A percentile compares a stretch with the other conserved stretches of the same genome.
Conservation (phyloP, 352 stramenopile species). For the Pythium oligandrum region DNA sequence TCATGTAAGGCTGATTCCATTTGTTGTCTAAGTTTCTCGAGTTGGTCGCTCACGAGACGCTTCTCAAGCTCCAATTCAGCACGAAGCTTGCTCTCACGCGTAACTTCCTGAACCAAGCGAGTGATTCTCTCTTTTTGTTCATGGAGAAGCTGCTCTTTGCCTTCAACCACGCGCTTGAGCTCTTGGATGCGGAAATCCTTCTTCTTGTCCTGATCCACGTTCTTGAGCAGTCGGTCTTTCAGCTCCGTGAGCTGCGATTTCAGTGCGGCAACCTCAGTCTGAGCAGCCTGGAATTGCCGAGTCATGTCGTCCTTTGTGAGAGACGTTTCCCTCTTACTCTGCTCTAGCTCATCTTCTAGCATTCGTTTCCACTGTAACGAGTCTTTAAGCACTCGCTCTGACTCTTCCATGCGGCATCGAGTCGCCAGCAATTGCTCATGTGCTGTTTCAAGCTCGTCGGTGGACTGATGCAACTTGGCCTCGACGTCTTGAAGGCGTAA, state of each 20-base stretch:
- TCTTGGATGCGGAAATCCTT: constrained; percentile 35
- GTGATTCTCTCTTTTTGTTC: constrained; percentile 59
- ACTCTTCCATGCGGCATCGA: constrained; percentile 50
- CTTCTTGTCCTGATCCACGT: constrained; percentile 30
- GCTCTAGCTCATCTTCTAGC: constrained; percentile 26
- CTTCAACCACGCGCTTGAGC: constrained; percentile 24
- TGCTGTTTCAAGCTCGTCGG: constrained; percentile 30
- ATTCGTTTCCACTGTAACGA: constrained; percentile 42
- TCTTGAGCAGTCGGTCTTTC: constrained; percentile 31
- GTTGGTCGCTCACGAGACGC: constrained; percentile 34
- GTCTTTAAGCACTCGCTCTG: constrained; percentile 53
- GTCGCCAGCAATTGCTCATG: constrained; percentile 43
- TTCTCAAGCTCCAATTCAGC: constrained; percentile 47
- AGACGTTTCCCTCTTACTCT: not conserved
- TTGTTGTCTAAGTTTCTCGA: constrained; percentile 34
- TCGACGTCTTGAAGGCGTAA: constrained; percentile 61
- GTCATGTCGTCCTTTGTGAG: not conserved
- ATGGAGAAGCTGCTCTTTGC: constrained; percentile 24
- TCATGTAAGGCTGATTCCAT: constrained; percentile 30
- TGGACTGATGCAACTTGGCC: constrained; percentile 34
- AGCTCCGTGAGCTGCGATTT: constrained; percentile 41
- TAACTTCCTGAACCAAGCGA: constrained; percentile 45
- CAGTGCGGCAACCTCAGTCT: constrained; percentile 31
- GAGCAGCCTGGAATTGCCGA: constrained; percentile 8
- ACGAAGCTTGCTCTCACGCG: constrained; percentile 39